Percentiles rank a stretch among this genome's conserved stretches.
Evolutionary conservation across 1,284 basidiomycete genomes (phyloP).

Genomic region (Anthracocystis setariae): DNA sequence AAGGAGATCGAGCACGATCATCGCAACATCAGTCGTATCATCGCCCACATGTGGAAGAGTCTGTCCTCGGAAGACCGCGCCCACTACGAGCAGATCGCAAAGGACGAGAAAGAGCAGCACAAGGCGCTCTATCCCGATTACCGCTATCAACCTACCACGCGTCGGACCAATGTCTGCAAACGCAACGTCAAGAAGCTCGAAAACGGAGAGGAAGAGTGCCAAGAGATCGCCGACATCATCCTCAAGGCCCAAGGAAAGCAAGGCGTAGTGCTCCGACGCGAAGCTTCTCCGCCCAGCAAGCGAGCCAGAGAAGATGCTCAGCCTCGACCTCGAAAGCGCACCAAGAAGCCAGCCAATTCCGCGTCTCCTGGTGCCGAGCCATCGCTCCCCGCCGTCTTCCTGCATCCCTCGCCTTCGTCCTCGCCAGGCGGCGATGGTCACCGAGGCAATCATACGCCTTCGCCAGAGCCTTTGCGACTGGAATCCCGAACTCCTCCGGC

Average conservation of each 20-base stretch:
- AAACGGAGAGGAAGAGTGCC: constrained; percentile 57
- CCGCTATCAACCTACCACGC: constrained; percentile 55
- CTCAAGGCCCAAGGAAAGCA: constrained; percentile 55
- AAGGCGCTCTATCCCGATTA: constrained; percentile 57
- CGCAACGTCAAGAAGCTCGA: constrained; percentile 53
- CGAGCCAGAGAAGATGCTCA: constrained; percentile 16
- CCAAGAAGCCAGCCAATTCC: constrained; percentile 4
- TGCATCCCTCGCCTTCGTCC: constrained; percentile 24
- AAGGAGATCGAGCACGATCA: constrained; percentile 84
- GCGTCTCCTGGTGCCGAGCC: constrained; percentile 8
- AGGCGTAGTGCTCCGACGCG: constrained; percentile 32
- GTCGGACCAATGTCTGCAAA: constrained; percentile 30
- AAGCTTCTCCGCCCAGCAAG: constrained; percentile 15
- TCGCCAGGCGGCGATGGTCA: constrained; percentile 5
- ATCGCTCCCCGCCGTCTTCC: constrained; percentile 31
- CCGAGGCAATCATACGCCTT: constrained; percentile 3
- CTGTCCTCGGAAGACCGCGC: constrained; percentile 50
- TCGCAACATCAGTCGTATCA: constrained; percentile 74
- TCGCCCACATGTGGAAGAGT: constrained; percentile 65
- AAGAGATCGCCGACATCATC: constrained; percentile 59
- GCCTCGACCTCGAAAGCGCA: constrained; percentile 9
- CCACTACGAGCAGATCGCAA: constrained; percentile 52
- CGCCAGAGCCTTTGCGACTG: constrained; percentile 21
- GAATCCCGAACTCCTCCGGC: constrained; percentile 10
- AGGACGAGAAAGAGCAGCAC: constrained; percentile 59